These are phyloP conservation scores for Evansstolkia leycettana DNA, from an alignment of 495 filamentous ascomycete species.

Conservation along the genomic window DNA sequence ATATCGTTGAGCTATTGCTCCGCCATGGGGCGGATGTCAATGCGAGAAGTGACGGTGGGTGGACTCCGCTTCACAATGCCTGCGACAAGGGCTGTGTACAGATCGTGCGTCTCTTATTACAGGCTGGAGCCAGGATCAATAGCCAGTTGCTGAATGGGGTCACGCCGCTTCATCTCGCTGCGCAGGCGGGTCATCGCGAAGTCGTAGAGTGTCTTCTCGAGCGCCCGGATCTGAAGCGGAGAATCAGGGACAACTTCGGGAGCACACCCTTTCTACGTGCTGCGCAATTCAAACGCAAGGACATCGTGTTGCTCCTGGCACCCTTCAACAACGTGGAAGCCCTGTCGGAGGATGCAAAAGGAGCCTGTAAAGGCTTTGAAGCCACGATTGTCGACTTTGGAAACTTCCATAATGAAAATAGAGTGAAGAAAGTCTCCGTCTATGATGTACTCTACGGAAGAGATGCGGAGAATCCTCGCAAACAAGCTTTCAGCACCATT, in stretches of 20 bases:
- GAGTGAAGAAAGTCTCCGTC: conserved; percentile 39
- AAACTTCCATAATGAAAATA: conserved; percentile 50
- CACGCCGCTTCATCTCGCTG: conserved; percentile 49
- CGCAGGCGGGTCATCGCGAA: conserved; percentile 46
- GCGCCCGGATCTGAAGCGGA: conserved; percentile 29
- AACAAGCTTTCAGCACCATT: conserved; percentile 39
- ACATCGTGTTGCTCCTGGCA: conserved; percentile 44
- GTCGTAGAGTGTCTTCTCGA: conserved; percentile 43
- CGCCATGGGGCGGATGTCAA: conserved; percentile 38
- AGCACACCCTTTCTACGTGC: conserved; percentile 48
- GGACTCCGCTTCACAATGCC: conserved; percentile 56
- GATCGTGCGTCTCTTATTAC: conserved; percentile 37
- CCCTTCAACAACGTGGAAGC: conserved; percentile 40
- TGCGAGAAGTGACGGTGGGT: conserved; percentile 46
- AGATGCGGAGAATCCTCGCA: conserved; percentile 38
- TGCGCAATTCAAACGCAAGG: conserved; percentile 43
- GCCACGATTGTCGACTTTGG: conserved; percentile 61
- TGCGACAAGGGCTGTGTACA: conserved; percentile 41
- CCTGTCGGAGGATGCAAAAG: conserved; percentile 40
- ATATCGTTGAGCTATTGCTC: conserved; percentile 45
- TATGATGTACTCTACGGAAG: conserved; percentile 51
- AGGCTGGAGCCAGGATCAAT: conserved; percentile 42
- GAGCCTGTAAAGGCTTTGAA: conserved; percentile 48
- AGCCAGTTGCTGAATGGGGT: conserved; percentile 43
- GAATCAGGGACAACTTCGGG: conserved; percentile 47